Conservation (phyloP, 495 filamentous ascomycete genomes). For the Xylaria telfairii region DNA sequence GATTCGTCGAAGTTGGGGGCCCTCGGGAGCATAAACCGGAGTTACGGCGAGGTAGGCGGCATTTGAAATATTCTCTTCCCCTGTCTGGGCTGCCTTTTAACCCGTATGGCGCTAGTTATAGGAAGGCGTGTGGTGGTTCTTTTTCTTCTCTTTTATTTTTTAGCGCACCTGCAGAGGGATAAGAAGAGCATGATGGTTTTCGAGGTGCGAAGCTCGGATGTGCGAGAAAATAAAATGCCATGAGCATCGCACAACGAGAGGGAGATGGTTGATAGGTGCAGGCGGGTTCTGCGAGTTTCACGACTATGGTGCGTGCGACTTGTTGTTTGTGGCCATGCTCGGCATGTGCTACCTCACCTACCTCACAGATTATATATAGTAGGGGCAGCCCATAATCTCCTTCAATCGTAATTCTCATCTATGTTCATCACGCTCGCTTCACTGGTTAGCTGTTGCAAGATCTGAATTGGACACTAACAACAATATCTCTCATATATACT, state of each 20-base stretch:
- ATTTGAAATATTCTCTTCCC: slow-evolving; percentile 16
- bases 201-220: not conserved
- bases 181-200: not conserved
- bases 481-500: not conserved
- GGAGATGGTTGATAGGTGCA: not conserved
- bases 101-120: slow-evolving; percentile 29
- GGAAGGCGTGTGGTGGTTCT: slow-evolving; percentile 13
- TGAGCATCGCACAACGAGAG: not conserved
- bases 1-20: not conserved
- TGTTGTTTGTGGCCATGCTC: not conserved
- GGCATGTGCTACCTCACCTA: not conserved
- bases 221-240: not conserved
- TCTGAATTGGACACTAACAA: not conserved
- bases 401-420: slow-evolving; percentile 16
- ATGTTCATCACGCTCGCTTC: not conserved
- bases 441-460: not conserved
- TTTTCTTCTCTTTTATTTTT: slow-evolving; percentile 13
- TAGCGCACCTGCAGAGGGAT: slow-evolving; percentile 10
- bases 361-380: slow-evolving; percentile 21
- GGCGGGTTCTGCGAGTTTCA: not conserved
- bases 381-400: slow-evolving; percentile 11
- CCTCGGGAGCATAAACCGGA: slow-evolving; percentile 27
- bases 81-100: slow-evolving; percentile 13
- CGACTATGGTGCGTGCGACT: not conserved
- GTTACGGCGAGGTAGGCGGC: slow-evolving; percentile 24